These are phyloP conservation scores for Skeletonema menzelii DNA, from an alignment of 108 stramenopile species.

Conservation along the genomic window DNA sequence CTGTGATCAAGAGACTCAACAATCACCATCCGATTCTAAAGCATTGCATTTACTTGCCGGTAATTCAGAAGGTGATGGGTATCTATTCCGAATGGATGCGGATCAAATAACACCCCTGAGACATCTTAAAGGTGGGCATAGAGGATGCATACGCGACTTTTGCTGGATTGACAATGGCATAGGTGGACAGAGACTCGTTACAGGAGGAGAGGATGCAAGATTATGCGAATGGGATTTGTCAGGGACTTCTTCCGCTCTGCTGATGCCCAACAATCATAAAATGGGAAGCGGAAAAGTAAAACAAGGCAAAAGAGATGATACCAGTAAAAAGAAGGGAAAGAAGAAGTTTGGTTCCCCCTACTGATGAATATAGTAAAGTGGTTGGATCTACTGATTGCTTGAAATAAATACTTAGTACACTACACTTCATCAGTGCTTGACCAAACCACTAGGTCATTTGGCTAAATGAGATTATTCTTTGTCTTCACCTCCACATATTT, in stretches of 20 bases:
- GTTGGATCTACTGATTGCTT: background rate
- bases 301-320: background rate
- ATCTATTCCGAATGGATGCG: conserved; percentile 65
- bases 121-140: conserved; percentile 67
- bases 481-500: conserved; percentile 74
- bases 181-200: conserved; percentile 49
- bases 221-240: conserved; percentile 76
- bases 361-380: conserved; percentile 1
- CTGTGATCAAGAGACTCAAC: conserved; percentile 6
- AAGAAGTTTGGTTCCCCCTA: conserved; percentile 34
- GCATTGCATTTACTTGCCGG: conserved; percentile 74
- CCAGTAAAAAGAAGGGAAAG: conserved; percentile 5
- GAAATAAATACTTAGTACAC: background rate
- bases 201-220: conserved; percentile 87
- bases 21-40: conserved; percentile 5
- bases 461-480: conserved; percentile 75
- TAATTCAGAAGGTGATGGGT: conserved; percentile 64
- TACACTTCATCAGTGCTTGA: background rate
- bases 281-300: background rate
- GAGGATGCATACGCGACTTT: conserved; percentile 79
- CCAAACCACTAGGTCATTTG: background rate
- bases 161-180: conserved; percentile 29
- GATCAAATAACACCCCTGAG: conserved; percentile 43
- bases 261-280: background rate
- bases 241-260: background rate